Conservation (phyloP, 331 rosid genomes). For the Rosa hybrid region DNA sequence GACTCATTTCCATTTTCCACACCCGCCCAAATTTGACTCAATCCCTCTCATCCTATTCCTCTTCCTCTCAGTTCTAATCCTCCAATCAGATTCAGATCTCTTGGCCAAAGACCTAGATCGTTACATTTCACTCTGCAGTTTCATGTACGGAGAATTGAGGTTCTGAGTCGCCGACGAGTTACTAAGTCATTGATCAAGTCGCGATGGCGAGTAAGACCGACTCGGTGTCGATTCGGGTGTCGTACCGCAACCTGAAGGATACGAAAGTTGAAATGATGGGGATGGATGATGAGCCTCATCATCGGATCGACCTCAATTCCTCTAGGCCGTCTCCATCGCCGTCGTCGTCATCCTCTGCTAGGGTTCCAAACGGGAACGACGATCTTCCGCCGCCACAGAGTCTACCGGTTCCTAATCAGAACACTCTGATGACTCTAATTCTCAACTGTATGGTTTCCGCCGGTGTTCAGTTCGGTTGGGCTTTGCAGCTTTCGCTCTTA, state of each 20-base stretch:
- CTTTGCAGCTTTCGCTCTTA: constrained; percentile 89
- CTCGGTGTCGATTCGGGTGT: constrained; percentile 65
- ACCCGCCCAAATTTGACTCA: constrained; percentile 51
- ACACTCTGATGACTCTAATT: constrained; percentile 50
- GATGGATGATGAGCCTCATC: constrained; percentile 48
- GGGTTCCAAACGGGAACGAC: constrained; percentile 27
- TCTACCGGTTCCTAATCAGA: constrained; percentile 31
- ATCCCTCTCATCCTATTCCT: no score
- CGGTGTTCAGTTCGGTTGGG: constrained; percentile 99
- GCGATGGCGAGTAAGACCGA: constrained; percentile 66
- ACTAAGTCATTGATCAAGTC: constrained; percentile 35
- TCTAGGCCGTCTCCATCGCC: constrained; percentile 31
- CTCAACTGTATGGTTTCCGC: constrained; percentile 96
- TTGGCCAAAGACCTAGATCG: background rate
- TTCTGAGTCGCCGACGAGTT: constrained; percentile 7
- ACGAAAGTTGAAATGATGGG: constrained; percentile 71
- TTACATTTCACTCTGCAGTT: background rate
- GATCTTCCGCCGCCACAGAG: constrained; percentile 21
- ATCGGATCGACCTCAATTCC: constrained; percentile 54
- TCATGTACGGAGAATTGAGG: constrained; percentile 14
- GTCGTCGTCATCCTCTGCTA: constrained; percentile 24
- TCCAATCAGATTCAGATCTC: constrained; percentile 13
- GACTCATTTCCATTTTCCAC: constrained; percentile 10
- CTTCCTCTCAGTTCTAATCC: background rate
- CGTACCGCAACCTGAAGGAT: constrained; percentile 69